Base-by-base conservation (phyloP, 176 grass and related monocot species). In the Carex myosuroides region DNA sequence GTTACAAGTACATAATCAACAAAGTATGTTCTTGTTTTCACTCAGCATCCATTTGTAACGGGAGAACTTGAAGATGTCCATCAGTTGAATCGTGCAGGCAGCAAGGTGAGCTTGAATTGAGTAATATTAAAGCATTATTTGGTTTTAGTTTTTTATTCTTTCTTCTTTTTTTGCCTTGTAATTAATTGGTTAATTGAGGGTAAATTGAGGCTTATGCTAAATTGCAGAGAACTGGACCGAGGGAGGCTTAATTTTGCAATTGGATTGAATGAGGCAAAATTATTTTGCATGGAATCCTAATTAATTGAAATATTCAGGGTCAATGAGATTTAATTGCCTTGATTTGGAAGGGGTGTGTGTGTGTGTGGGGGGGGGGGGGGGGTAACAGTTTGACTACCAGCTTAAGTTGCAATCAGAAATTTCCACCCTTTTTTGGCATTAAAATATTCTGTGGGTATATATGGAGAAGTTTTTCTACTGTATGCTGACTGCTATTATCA, bases 41-140 rank as follows among this genome's bases (percentile, higher is more conserved):
- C 87, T 63, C 85, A 99, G 96, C 96, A 99, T 85, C 89, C 93
- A 44, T 99, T 99, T 88, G 93, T 99, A 84, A 95, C 93, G 21
- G 91, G 90, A 86, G 88, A 99, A 83, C 70, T 83, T 18, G 79
- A 82, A 3, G 73, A 92, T 42, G 53, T 60, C 7, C 89, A 90
- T 62, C 77, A 79, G 81, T 78, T 84, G 60, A 89, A 89, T 84
- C 84, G 21, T 14, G 39, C 81, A 74, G 35, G 60, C 78, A 70
- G 79, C 65, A 85, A 89, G 89, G 96, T 99, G 66, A 84, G 5
- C 50, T 74, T 80, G 59, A 55, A 33, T 86, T 52, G 4, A 50
- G 44, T 50, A 24, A 24, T 74, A 53, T 52, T 26, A 74, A 52
- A 13, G 11, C 1, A 21, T 46, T 16, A 53, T 62, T 62, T 13